phyloP scores from a whole-genome alignment of 2,329 filamentous ascomycete genomes.

The Emmonsia crescens region DNA sequence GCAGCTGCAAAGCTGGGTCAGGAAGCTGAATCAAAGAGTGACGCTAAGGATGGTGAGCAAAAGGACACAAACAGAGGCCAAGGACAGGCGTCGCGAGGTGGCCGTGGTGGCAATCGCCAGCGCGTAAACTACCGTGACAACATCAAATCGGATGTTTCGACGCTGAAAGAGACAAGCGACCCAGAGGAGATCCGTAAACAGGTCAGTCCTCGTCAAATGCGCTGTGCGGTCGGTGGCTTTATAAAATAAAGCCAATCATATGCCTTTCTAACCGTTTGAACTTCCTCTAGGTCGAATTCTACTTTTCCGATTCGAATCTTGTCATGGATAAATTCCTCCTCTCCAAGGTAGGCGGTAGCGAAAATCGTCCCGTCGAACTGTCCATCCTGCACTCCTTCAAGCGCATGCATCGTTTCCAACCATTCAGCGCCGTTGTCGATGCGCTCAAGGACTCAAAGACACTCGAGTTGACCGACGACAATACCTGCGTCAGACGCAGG shows the following conservation, averaged over 20 bases:
- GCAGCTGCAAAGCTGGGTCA: conserved; percentile 14
- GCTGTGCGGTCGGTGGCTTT: neutral
- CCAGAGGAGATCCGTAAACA: conserved; percentile 73
- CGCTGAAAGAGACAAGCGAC: conserved; percentile 61
- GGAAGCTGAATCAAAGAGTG: conserved; percentile 11
- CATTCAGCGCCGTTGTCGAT: conserved; percentile 69
- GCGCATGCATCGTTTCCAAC: conserved; percentile 92
- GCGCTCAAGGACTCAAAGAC: conserved; percentile 68
- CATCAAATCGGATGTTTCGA: conserved; percentile 59
- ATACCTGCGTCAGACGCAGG: conserved; percentile 68
- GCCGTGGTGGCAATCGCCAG: conserved; percentile 19
- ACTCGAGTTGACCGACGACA: conserved; percentile 62
- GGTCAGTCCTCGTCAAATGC: conserved; percentile 25
- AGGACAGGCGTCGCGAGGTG: conserved; percentile 19
- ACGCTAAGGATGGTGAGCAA: conserved; percentile 10
- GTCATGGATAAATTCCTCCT: conserved; percentile 81
- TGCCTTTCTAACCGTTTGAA: neutral
- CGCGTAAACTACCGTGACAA: conserved; percentile 39
- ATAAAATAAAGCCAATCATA: neutral
- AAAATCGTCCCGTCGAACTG: conserved; percentile 66
- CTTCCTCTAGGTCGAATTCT: conserved; percentile 71
- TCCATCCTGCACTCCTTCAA: conserved; percentile 76
- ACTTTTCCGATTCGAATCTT: conserved; percentile 87
- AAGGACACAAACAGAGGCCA: conserved; percentile 19
- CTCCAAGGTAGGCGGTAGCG: conserved; percentile 60